phyloP scores from a whole-genome alignment of 148 eudicot species.

The Suaeda aralocaspica region DNA sequence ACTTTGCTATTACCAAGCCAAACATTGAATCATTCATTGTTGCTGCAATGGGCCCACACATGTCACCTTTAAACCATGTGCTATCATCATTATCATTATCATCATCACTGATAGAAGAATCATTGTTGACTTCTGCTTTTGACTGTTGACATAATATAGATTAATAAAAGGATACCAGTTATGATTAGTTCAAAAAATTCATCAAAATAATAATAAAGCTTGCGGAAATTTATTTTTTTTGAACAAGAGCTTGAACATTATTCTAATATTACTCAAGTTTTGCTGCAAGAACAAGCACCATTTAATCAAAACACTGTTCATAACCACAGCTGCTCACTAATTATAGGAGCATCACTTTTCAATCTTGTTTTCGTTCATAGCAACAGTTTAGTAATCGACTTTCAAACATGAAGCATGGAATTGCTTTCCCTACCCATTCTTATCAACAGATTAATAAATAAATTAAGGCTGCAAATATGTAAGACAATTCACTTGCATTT shows the following conservation, averaged over 20 bases:
- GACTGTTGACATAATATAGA: slow-evolving; percentile 40
- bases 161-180: slow-evolving; percentile 14
- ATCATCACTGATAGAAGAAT: slow-evolving; percentile 29
- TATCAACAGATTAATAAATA: not conserved
- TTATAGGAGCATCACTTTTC: not conserved
- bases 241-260: not conserved
- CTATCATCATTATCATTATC: slow-evolving; percentile 42
- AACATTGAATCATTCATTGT: slow-evolving; percentile 89
- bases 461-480: not conserved
- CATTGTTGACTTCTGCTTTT: slow-evolving; percentile 33
- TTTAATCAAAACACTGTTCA: not conserved
- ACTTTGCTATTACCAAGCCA: slow-evolving; percentile 61
- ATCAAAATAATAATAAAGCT: not conserved
- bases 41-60: slow-evolving; percentile 87
- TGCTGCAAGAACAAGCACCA: too few relatives aligned
- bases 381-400: not conserved
- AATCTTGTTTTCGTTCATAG: not conserved
- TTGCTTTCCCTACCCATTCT: not conserved
- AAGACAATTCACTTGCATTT: not conserved
- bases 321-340: not conserved
- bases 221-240: not conserved
- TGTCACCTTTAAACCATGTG: slow-evolving; percentile 61
- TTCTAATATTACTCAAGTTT: too few relatives aligned
- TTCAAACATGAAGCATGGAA: not conserved
- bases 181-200: not conserved